Conservation (phyloP, 257 asterid species). For the Striga asiatica region DNA sequence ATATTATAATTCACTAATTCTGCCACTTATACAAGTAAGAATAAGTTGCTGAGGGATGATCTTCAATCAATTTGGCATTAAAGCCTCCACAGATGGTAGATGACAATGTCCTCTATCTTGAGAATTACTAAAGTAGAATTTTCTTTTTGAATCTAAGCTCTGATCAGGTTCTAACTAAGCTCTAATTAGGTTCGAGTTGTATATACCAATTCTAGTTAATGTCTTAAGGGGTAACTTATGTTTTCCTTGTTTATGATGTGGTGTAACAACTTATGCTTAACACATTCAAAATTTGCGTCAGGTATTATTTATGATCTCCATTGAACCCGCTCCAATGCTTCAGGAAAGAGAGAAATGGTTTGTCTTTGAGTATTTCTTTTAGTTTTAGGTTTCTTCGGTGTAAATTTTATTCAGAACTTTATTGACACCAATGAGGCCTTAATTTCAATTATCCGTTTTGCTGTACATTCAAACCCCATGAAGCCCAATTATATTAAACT, state of each 20-base stretch:
- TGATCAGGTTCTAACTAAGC: too few species aligned
- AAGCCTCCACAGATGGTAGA: too few species aligned
- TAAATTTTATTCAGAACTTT: not conserved
- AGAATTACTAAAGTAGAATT: too few species aligned
- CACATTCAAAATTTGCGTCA: constrained; percentile 30
- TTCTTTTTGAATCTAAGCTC: too few species aligned
- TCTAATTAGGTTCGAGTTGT: too few species aligned
- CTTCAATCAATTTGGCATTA: too few species aligned
- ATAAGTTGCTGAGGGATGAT: too few species aligned
- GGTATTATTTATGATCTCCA: constrained; percentile 95
- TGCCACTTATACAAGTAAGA: too few species aligned
- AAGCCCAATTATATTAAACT: not conserved
- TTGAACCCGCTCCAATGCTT: constrained; percentile 98
- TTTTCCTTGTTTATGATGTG: constrained; percentile 9
- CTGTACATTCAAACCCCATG: not conserved
- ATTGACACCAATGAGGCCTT: not conserved
- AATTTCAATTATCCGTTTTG: not conserved
- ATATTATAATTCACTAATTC: too few species aligned
- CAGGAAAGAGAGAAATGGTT: constrained; percentile 98
- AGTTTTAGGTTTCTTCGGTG: constrained; percentile 10
- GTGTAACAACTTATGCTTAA: constrained; percentile 18
- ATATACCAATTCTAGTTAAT: too few species aligned
- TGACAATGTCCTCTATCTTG: too few species aligned
- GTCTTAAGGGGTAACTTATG: too few species aligned
- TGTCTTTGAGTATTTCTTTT: constrained; percentile 24